phyloP scores from a whole-genome alignment of 148 eudicot genomes.

The Rhododendron williamsianum region DNA sequence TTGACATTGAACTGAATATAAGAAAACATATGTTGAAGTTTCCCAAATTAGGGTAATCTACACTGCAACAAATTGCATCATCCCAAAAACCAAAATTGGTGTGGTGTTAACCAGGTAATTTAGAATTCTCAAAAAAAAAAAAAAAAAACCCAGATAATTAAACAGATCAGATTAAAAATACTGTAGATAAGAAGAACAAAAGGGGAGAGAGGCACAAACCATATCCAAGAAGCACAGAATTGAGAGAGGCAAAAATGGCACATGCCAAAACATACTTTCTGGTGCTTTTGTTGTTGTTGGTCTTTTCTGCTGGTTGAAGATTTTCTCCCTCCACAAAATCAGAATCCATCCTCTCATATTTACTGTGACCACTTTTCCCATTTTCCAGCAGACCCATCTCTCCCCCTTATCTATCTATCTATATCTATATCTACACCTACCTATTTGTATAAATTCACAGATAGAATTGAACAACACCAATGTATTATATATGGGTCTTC shows the following conservation, averaged over 20 bases:
- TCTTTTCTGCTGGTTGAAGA: constrained; percentile 21
- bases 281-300: constrained; percentile 17
- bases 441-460: background rate
- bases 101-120: background rate
- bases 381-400: constrained; percentile 53
- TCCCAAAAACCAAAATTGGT: background rate
- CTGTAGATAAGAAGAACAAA: background rate
- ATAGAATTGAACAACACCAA: background rate
- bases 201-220: constrained; percentile 25
- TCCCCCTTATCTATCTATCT: background rate
- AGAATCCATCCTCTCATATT: constrained; percentile 50
- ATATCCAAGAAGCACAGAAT: constrained; percentile 82
- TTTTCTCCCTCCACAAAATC: constrained; percentile 20
- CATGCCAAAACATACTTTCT: constrained; percentile 58
- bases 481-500: background rate
- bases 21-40: background rate
- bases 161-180: background rate
- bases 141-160: background rate
- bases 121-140: background rate
- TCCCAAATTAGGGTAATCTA: background rate
- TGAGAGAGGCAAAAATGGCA: constrained; percentile 73
- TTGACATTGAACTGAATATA: background rate
- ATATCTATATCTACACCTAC: background rate
- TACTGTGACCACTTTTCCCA: constrained; percentile 27
- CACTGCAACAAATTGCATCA: background rate